phyloP scores from a whole-genome alignment of 176 grass and related monocot species.

The Cenchrus purpureus region DNA sequence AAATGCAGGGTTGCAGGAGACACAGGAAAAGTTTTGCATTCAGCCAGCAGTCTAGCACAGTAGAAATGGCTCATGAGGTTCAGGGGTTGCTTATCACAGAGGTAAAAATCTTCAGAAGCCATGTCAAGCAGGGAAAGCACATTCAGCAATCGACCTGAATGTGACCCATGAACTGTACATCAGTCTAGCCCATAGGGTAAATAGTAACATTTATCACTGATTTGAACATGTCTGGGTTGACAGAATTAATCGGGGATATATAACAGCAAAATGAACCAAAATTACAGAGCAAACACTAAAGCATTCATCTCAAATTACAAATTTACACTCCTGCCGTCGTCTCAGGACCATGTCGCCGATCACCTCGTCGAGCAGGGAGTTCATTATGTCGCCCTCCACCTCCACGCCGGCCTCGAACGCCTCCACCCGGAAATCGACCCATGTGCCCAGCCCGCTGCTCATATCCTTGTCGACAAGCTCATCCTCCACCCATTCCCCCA shows the following conservation, averaged over 20 bases:
- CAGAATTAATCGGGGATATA: conserved; percentile 40
- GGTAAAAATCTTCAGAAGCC: neutral
- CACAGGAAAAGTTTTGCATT: neutral
- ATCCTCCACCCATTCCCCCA: conserved; percentile 66
- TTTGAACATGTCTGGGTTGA: conserved; percentile 27
- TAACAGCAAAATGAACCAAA: conserved; percentile 44
- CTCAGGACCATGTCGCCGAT: conserved; percentile 55
- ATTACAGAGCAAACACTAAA: conserved; percentile 35
- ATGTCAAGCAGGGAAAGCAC: neutral
- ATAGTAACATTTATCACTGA: conserved; percentile 35
- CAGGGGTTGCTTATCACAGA: neutral
- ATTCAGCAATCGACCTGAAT: conserved; percentile 10
- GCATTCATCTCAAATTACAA: conserved; percentile 41
- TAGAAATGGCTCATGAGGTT: neutral
- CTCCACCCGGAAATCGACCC: conserved; percentile 72
- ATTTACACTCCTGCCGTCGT: conserved; percentile 41
- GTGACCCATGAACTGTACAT: neutral
- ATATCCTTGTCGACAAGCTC: conserved; percentile 87
- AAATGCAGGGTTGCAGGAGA: neutral
- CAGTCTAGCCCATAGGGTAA: conserved; percentile 1
- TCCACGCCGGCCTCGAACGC: conserved; percentile 61
- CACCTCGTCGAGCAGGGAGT: conserved; percentile 72
- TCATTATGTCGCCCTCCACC: conserved; percentile 60
- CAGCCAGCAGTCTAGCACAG: neutral
- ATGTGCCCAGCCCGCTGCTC: conserved; percentile 66